Evolutionary conservation across 495 filamentous ascomycete genomes (phyloP).

Genomic region (Podospora anserina): DNA sequence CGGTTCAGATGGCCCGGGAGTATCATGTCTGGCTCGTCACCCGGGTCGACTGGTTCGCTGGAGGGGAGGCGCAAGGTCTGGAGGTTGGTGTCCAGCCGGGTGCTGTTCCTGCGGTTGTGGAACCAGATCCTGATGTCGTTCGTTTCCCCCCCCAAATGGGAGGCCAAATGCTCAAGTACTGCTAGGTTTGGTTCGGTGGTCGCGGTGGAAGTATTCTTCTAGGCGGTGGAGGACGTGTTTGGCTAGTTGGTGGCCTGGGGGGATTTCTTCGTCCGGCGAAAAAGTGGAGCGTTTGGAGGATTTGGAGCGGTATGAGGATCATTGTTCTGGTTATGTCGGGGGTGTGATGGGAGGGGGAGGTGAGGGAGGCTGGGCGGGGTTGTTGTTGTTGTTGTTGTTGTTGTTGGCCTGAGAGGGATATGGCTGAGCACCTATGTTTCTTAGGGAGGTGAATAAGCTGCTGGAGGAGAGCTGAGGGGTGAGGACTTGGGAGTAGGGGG

Average conservation of each 20-base stretch:
- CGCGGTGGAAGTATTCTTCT: constrained; percentile 44
- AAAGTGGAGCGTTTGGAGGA: constrained; percentile 32
- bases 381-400: constrained; percentile 21
- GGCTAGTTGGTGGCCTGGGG: constrained; percentile 34
- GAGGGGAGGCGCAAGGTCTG: constrained; percentile 36
- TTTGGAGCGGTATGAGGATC: constrained; percentile 34
- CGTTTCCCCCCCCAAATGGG: constrained; percentile 40
- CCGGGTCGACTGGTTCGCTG: constrained; percentile 11
- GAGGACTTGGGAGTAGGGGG: neutral
- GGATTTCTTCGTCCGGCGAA: constrained; percentile 20
- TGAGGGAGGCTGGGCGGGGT: constrained; percentile 9
- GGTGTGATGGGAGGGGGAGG: neutral
- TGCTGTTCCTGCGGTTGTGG: constrained; percentile 44
- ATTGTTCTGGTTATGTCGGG: constrained; percentile 28
- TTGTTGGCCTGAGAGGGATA: constrained; percentile 19
- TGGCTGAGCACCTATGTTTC: constrained; percentile 18
- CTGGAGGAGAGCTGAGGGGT: constrained; percentile 9
- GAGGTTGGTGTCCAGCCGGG: constrained; percentile 36
- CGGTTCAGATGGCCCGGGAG: constrained; percentile 46
- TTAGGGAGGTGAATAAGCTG: constrained; percentile 8
- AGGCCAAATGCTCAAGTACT: constrained; percentile 41
- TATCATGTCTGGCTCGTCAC: constrained; percentile 40
- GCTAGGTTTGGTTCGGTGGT: constrained; percentile 38
- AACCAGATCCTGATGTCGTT: constrained; percentile 45
- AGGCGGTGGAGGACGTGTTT: constrained; percentile 38